These are phyloP conservation scores for Hemisphaericaspora xylofermentans DNA, from an alignment of 1,139 yeast species.

Conservation along the genomic window DNA sequence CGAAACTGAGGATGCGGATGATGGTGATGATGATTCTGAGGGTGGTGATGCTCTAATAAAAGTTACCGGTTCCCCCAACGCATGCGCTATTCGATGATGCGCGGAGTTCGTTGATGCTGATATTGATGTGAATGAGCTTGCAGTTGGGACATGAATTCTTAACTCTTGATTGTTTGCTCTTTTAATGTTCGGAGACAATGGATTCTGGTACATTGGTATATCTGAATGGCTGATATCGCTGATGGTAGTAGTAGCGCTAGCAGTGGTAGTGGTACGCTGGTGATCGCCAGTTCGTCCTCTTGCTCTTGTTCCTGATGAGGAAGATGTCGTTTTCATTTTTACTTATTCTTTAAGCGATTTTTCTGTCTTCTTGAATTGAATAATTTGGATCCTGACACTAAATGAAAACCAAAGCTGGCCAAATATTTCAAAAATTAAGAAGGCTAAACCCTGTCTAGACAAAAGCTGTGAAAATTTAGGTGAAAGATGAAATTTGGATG, in stretches of 20 bases:
- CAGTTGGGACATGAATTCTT: slow-evolving; percentile 4
- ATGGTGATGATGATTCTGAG: background rate
- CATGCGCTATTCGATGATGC: background rate
- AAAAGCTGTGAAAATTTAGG: background rate
- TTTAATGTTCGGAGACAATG: slow-evolving; percentile 1
- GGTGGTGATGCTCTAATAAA: background rate
- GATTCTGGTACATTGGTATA: slow-evolving; percentile 1
- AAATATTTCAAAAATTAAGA: background rate
- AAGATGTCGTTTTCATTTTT: background rate
- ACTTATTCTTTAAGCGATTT: background rate
- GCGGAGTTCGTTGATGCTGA: background rate
- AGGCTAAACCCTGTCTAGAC: background rate
- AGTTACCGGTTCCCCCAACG: slow-evolving; percentile 11
- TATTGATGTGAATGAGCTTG: background rate
- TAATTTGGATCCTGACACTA: background rate
- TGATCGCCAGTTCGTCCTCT: background rate
- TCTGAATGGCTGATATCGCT: background rate
- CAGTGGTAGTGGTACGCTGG: background rate
- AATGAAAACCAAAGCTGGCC: background rate
- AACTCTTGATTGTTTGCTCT: slow-evolving; percentile 1
- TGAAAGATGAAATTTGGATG: background rate
- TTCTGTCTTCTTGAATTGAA: no score
- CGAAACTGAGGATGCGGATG: background rate
- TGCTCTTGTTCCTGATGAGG: no score
- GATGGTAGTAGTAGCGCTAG: background rate